Evolutionary conservation across 1,139 yeast genomes (phyloP).

Genomic region (Yamadazyma diospyri): DNA sequence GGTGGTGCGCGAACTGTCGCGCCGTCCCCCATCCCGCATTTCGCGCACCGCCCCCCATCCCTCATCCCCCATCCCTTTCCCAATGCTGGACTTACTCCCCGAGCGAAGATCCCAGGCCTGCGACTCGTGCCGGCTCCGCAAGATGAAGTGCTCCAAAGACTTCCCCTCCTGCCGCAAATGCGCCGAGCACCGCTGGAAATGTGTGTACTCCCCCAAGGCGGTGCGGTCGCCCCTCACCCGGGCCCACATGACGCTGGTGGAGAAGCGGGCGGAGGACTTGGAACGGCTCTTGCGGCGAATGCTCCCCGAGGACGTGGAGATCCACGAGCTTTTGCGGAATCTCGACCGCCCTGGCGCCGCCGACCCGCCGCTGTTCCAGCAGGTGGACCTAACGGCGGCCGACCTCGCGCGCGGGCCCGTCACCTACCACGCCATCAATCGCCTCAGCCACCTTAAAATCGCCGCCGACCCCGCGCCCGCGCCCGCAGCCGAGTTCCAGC

Average conservation of each 20-base stretch:
- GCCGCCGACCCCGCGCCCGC: constrained; percentile 8
- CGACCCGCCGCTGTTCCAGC: constrained; percentile 13
- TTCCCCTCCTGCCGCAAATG: constrained; percentile 25
- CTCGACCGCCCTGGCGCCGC: constrained; percentile 10
- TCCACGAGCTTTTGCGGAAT: constrained; percentile 16
- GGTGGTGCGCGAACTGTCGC: too few species aligned
- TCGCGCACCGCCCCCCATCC: neutral
- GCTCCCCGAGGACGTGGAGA: constrained; percentile 20
- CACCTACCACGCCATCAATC: constrained; percentile 18
- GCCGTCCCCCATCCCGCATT: constrained; percentile 3
- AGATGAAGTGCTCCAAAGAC: constrained; percentile 27
- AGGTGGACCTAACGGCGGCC: constrained; percentile 17
- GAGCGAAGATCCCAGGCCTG: constrained; percentile 25
- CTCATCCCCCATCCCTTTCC: too few species aligned
- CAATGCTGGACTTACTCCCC: too few species aligned
- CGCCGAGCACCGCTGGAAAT: constrained; percentile 26
- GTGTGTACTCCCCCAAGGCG: constrained; percentile 25
- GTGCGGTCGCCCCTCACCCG: constrained; percentile 26
- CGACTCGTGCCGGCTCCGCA: constrained; percentile 25
- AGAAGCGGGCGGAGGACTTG: constrained; percentile 17
- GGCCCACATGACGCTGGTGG: constrained; percentile 25
- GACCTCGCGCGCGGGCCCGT: constrained; percentile 17
- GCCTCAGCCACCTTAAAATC: constrained; percentile 15
- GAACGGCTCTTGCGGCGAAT: constrained; percentile 17
- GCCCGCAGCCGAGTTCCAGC: constrained; percentile 14